Conservation (phyloP, 1,284 basidiomycete genomes). For the Hemileia vastatrix region DNA sequence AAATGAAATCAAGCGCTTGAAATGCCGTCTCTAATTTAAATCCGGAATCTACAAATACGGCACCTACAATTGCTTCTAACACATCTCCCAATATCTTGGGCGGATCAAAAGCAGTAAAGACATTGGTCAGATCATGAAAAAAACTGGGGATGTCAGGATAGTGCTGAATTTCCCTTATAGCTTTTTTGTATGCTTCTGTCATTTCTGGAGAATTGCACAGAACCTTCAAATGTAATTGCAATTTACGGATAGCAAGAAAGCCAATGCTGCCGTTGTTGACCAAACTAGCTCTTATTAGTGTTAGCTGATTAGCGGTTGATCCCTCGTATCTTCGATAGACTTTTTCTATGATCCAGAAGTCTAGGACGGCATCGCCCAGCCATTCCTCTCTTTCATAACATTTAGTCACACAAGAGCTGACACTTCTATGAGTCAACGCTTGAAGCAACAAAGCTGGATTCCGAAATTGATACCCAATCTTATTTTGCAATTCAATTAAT, state of each 20-base stretch:
- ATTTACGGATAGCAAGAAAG: constrained; percentile 55
- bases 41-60: constrained; percentile 66
- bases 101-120: constrained; percentile 68
- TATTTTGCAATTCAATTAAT: constrained; percentile 55
- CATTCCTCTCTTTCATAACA: constrained; percentile 77
- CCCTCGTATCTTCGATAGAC: constrained; percentile 59
- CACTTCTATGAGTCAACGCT: constrained; percentile 70
- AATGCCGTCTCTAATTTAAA: constrained; percentile 60
- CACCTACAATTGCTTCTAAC: constrained; percentile 72
- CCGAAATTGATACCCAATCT: constrained; percentile 61
- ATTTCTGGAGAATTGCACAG: constrained; percentile 62
- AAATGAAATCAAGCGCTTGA: constrained; percentile 53
- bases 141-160: constrained; percentile 42
- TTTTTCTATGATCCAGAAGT: constrained; percentile 61
- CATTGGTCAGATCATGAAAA: constrained; percentile 55
- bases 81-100: constrained; percentile 68
- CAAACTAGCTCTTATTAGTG: constrained; percentile 58
- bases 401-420: constrained; percentile 52
- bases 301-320: constrained; percentile 64
- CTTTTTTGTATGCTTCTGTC: constrained; percentile 55
- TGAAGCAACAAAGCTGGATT: constrained; percentile 57
- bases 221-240: constrained; percentile 60
- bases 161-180: constrained; percentile 54
- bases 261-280: constrained; percentile 66
- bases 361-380: constrained; percentile 70